Percentiles rank a stretch among this genome's conserved stretches.
phyloP scores from a whole-genome alignment of 2,329 filamentous ascomycete genomes.

The Hypoxylon sp. region DNA sequence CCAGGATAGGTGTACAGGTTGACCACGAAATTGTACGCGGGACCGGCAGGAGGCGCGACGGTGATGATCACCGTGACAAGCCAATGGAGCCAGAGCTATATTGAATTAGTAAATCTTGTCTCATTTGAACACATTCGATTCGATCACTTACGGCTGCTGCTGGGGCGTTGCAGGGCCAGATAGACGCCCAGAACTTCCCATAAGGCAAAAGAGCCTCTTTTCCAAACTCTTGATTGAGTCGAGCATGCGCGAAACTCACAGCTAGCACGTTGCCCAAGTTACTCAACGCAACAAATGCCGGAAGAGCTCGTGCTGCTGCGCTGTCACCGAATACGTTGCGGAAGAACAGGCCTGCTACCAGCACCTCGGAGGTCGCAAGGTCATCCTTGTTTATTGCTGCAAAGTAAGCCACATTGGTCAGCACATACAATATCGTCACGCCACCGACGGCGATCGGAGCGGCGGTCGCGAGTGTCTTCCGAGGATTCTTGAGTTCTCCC shows the following conservation, averaged over 20 bases:
- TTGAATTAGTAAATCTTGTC: background rate
- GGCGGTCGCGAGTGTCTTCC: conserved; percentile 62
- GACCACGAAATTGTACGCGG: conserved; percentile 74
- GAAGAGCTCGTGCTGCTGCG: conserved; percentile 58
- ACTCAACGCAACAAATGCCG: conserved; percentile 67
- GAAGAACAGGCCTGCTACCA: conserved; percentile 69
- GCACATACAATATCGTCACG: conserved; percentile 67
- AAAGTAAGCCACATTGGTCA: conserved; percentile 73
- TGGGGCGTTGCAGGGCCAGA: conserved; percentile 72
- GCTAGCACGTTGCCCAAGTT: conserved; percentile 70
- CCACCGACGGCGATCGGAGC: conserved; percentile 66
- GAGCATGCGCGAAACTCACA: conserved; percentile 66
- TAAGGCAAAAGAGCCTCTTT: conserved; percentile 75
- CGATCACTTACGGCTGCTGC: conserved; percentile 60
- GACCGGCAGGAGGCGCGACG: conserved; percentile 70
- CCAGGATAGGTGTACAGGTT: conserved; percentile 64
- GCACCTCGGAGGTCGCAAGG: conserved; percentile 64
- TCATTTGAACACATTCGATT: too few species aligned
- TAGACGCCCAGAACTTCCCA: conserved; percentile 73
- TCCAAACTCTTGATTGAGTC: conserved; percentile 71
- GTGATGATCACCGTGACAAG: conserved; percentile 71
- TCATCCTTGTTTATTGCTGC: conserved; percentile 67
- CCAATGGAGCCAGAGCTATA: conserved; percentile 69
- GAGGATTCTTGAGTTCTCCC: conserved; percentile 64
- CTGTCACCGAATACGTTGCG: conserved; percentile 66